phyloP scores from a whole-genome alignment of 2,329 filamentous ascomycete species.

The Aureobasidium sp. region DNA sequence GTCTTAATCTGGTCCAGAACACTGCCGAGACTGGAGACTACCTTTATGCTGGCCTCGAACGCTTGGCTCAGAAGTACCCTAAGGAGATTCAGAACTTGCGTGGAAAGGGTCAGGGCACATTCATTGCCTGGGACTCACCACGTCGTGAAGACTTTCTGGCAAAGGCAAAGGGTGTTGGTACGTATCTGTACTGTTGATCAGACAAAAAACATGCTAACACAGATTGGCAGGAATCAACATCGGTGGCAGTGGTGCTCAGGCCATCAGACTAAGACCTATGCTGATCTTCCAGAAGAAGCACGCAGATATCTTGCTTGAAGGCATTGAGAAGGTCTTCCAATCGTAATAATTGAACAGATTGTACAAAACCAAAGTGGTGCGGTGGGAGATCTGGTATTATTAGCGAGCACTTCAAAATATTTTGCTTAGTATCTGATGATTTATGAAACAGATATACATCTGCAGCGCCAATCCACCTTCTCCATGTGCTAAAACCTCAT shows the following conservation, averaged over 20 bases:
- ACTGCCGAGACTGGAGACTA: conserved; percentile 69
- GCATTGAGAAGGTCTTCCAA: conserved; percentile 15
- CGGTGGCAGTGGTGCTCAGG: conserved; percentile 63
- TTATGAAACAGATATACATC: neutral
- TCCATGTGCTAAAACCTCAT: neutral
- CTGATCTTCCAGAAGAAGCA: conserved; percentile 82
- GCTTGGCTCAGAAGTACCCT: conserved; percentile 59
- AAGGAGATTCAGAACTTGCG: conserved; percentile 68
- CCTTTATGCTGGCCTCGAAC: conserved; percentile 59
- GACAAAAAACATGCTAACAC: neutral
- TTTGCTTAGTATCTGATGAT: neutral
- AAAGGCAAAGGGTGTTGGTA: conserved; percentile 64
- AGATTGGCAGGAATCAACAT: conserved; percentile 54
- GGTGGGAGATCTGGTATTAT: neutral
- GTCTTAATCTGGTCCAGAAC: conserved; percentile 60
- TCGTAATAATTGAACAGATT: neutral
- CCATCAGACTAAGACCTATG: conserved; percentile 76
- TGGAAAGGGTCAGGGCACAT: conserved; percentile 77
- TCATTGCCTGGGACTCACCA: conserved; percentile 80
- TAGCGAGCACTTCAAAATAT: neutral
- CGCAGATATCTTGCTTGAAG: conserved; percentile 63
- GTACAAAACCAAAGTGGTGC: neutral
- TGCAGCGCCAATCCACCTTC: neutral
- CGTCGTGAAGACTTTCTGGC: conserved; percentile 66
- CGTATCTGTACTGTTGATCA: neutral